These are phyloP conservation scores for Venturia asperata DNA, from an alignment of 2,329 filamentous ascomycete genomes.

Conservation along the genomic window DNA sequence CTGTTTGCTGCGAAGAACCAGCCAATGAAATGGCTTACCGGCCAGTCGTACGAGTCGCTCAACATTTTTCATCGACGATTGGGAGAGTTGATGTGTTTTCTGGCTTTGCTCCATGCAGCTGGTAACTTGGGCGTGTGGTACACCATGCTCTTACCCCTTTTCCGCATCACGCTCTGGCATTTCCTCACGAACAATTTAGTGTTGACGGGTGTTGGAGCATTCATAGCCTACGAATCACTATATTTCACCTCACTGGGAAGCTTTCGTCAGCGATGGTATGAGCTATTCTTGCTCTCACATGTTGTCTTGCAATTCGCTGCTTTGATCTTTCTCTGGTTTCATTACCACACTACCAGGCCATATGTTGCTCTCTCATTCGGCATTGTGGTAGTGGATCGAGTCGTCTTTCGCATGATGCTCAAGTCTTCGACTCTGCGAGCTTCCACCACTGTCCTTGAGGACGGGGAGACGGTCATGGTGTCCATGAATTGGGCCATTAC, in stretches of 20 bases:
- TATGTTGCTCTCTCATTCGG: slow-evolving; percentile 48
- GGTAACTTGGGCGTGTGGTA: slow-evolving; percentile 52
- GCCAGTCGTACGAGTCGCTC: slow-evolving; percentile 58
- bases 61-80: slow-evolving; percentile 60
- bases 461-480: slow-evolving; percentile 48
- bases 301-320: slow-evolving; percentile 46
- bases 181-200: slow-evolving; percentile 50
- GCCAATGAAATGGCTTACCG: slow-evolving; percentile 53
- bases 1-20: slow-evolving; percentile 61
- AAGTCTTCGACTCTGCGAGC: slow-evolving; percentile 45
- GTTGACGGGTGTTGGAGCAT: slow-evolving; percentile 48
- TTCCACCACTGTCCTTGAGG: slow-evolving; percentile 47
- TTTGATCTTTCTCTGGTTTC: slow-evolving; percentile 52
- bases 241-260: slow-evolving; percentile 55
- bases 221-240: slow-evolving; percentile 53
- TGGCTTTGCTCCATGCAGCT: slow-evolving; percentile 49
- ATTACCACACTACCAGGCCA: slow-evolving; percentile 46
- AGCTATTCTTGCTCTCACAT: slow-evolving; percentile 41
- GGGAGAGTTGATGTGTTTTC: slow-evolving; percentile 55
- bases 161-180: slow-evolving; percentile 43
- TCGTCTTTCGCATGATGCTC: slow-evolving; percentile 50
- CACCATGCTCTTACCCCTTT: slow-evolving; percentile 40
- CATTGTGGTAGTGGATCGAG: slow-evolving; percentile 53
- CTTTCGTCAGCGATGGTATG: slow-evolving; percentile 32
- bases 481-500: slow-evolving; percentile 39